Percentiles rank a stretch among this genome's conserved stretches.
Evolutionary conservation across 129 eudicot species (phyloP).

Genomic region (Pseudognaphalium luteoalbum): DNA sequence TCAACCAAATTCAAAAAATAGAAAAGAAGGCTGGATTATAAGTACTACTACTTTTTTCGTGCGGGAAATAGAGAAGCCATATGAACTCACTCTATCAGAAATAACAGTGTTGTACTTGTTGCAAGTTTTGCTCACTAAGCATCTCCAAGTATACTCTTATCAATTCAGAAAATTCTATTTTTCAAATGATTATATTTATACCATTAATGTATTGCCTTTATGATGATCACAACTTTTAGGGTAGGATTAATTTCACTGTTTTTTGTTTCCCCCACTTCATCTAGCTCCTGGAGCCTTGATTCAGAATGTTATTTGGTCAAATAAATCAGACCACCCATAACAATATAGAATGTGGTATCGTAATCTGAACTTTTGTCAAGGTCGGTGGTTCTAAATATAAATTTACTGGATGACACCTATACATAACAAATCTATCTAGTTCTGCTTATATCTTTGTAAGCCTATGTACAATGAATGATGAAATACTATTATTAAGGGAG

Average conservation of each 20-base stretch:
- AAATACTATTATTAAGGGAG: neutral
- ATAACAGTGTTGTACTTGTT: constrained; percentile 39
- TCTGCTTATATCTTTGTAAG: neutral
- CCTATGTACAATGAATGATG: neutral
- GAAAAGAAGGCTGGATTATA: constrained; percentile 69
- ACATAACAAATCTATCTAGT: neutral
- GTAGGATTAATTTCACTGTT: constrained; percentile 26
- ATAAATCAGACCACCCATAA: constrained; percentile 23
- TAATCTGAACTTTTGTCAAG: neutral
- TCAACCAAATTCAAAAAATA: constrained; percentile 81
- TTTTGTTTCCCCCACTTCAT: constrained; percentile 9
- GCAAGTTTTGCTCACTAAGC: constrained; percentile 31
- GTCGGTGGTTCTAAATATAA: neutral
- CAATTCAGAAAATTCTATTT: constrained; percentile 18
- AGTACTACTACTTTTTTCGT: constrained; percentile 4
- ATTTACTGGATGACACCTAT: neutral
- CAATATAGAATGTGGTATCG: neutral
- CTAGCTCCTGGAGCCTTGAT: constrained; percentile 17
- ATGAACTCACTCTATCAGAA: constrained; percentile 24
- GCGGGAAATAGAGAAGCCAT: constrained; percentile 15
- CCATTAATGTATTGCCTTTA: constrained; percentile 27
- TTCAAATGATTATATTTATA: constrained; percentile 25
- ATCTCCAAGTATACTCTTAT: constrained; percentile 30
- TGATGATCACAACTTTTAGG: constrained; percentile 19
- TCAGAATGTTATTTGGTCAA: constrained; percentile 23